Base-by-base conservation (phyloP, 2,329 filamentous ascomycete genomes). In the Neonectria punicea region DNA sequence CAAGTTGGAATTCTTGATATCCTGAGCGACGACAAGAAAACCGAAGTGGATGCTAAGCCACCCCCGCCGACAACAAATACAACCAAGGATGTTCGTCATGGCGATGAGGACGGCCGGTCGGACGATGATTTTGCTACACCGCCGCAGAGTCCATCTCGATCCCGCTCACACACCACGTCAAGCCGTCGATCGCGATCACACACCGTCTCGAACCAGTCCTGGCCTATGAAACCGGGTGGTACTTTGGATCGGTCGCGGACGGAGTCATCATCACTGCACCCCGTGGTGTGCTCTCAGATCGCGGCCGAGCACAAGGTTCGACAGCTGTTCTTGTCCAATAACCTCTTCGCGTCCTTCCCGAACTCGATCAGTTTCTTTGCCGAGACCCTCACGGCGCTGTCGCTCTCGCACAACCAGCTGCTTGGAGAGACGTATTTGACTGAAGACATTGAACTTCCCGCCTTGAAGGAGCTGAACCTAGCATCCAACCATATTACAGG, bases 381-480 rank as follows among this genome's bases (percentile, higher is more conserved):
- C 2, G 84, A 88, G 14, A 91, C 89, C 2, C 80, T 98, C 43
- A 90, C 89, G 0, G 86, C 89, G 0, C 84, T 97, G 16, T 93
- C 92, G 53, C 77, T 97, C 25, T 88, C 93, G 2, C 87, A 93
- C 73, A 97, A 97, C 76, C 87, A 92, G 59, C 81, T 95, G 25
- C 82, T 86, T 4, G 87, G 87, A 20, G 86, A 89, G 67, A 80
- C 83, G 0, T 94, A 92, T 74, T 80, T 98, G 51, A 83, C 84
- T 4, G 87, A 89, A 36, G 82, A 86, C 3, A 80, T 97, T 4
- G 86, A 90, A 32, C 85, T 98, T 0, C 91, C 92, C 0, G 88
- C 86, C 3, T 85, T 98, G 11, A 90, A 89, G 70, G 93, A 94
- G 69, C 85, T 98, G 43, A 94, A 92, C 72, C 79, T 98, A 22